Percentiles rank a stretch among this genome's conserved stretches.
These are phyloP conservation scores for Parathielavia hyrcaniae DNA, from an alignment of 495 filamentous ascomycete genomes.

Conservation along the genomic window DNA sequence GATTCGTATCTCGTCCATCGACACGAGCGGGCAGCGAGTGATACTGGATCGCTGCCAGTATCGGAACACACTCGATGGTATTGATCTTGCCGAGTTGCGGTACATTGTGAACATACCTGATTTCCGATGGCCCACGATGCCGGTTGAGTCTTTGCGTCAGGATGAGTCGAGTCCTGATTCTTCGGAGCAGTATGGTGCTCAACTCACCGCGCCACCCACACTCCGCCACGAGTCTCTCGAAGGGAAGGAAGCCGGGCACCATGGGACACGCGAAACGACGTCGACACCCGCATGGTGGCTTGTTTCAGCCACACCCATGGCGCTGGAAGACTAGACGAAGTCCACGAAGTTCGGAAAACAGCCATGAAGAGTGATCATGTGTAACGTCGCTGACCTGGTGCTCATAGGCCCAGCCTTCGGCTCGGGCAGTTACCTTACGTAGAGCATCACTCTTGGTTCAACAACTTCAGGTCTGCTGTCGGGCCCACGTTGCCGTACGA, in stretches of 20 bases:
- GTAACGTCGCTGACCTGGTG: slow-evolving; percentile 1
- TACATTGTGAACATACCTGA: too few species aligned
- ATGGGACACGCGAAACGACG: not conserved
- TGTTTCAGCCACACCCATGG: not conserved
- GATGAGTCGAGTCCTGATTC: not conserved
- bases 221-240: slow-evolving; percentile 1
- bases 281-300: slow-evolving; percentile 6
- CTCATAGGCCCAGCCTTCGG: not conserved
- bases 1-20: not conserved
- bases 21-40: not conserved
- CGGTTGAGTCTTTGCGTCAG: not conserved
- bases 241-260: not conserved
- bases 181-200: not conserved
- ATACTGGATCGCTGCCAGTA: not conserved
- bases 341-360: not conserved
- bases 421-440: not conserved
- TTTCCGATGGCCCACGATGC: not conserved
- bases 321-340: not conserved
- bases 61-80: too few species aligned
- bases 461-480: not conserved
- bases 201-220: slow-evolving; percentile 7
- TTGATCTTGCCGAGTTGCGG: too few species aligned
- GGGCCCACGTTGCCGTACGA: not conserved
- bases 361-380: slow-evolving; percentile 7
- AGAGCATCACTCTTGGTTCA: not conserved